A percentile compares a stretch with the other conserved stretches of the same genome.
Conservation (phyloP, 305 asterid genomes). For the Rubia peregrina region DNA sequence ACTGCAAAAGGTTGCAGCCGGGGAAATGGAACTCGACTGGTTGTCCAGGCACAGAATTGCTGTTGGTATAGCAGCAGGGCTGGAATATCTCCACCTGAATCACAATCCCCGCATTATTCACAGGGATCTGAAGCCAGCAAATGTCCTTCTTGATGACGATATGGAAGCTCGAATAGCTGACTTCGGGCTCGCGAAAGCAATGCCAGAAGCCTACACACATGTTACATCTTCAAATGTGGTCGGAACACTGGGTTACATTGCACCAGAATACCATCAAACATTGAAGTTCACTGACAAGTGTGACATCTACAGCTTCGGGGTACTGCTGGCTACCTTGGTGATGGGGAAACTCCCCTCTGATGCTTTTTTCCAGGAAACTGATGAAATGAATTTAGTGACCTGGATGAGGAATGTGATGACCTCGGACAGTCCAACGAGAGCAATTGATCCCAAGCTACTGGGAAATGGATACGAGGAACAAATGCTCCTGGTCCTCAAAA, state of each 20-base stretch:
- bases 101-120: slow-evolving; percentile 64
- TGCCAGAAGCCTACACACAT: slow-evolving; percentile 60
- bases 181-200: slow-evolving; percentile 70
- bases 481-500: slow-evolving; percentile 73
- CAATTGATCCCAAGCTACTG: slow-evolving; percentile 44
- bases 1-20: slow-evolving; percentile 31
- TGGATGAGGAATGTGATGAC: slow-evolving; percentile 84
- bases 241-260: slow-evolving; percentile 72
- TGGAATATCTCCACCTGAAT: slow-evolving; percentile 65
- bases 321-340: slow-evolving; percentile 48
- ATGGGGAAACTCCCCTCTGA: slow-evolving; percentile 80
- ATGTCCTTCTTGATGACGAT: slow-evolving; percentile 71
- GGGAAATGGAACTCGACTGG: slow-evolving; percentile 51
- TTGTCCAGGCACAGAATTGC: slow-evolving; percentile 51
- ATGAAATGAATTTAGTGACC: slow-evolving; percentile 59
- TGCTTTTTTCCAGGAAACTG: slow-evolving; percentile 57
- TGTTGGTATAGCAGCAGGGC: slow-evolving; percentile 61
- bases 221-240: slow-evolving; percentile 59
- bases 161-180: slow-evolving; percentile 88
- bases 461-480: slow-evolving; percentile 78
- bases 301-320: slow-evolving; percentile 74
- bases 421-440: slow-evolving; percentile 59
- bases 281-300: slow-evolving; percentile 74
- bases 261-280: slow-evolving; percentile 75
- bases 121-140: slow-evolving; percentile 78